Conservation (phyloP, 108 stramenopile species). For the Nitzschia sp. region DNA sequence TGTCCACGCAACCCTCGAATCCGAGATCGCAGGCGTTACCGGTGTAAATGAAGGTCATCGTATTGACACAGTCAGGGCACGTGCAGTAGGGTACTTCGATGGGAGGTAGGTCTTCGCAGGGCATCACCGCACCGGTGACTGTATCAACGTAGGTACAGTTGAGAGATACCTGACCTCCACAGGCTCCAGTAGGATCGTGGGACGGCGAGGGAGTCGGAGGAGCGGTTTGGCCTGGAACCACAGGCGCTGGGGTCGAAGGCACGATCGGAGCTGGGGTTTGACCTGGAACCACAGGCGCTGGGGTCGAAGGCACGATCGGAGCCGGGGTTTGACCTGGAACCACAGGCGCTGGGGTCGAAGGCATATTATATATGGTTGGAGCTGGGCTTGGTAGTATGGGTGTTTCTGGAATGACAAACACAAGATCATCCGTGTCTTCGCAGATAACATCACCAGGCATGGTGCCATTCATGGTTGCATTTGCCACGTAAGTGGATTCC, state of each 20-base stretch:
- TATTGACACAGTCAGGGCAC: slow-evolving; percentile 23
- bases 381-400: slow-evolving; percentile 14
- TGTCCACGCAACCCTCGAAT: slow-evolving; percentile 15
- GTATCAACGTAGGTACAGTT: slow-evolving; percentile 21
- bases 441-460: slow-evolving; percentile 16
- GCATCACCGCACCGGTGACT: not conserved
- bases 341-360: slow-evolving; percentile 13
- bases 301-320: slow-evolving; percentile 8
- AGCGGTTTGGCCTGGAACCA: not conserved
- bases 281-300: not conserved
- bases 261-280: not conserved
- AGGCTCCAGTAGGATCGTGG: slow-evolving; percentile 13
- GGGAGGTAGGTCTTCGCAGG: slow-evolving; percentile 22
- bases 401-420: slow-evolving; percentile 10
- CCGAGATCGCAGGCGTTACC: slow-evolving; percentile 20
- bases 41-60: slow-evolving; percentile 26
- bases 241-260: slow-evolving; percentile 6
- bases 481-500: slow-evolving; percentile 6
- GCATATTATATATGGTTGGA: slow-evolving; percentile 12
- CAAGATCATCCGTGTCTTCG: slow-evolving; percentile 11
- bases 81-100: slow-evolving; percentile 6
- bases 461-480: slow-evolving; percentile 13
- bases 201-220: slow-evolving; percentile 5
- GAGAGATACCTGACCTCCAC: slow-evolving; percentile 9
- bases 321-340: not conserved